These are phyloP conservation scores for Laetiporus sulphureus DNA, from an alignment of 1,284 basidiomycete genomes.

Conservation along the genomic window DNA sequence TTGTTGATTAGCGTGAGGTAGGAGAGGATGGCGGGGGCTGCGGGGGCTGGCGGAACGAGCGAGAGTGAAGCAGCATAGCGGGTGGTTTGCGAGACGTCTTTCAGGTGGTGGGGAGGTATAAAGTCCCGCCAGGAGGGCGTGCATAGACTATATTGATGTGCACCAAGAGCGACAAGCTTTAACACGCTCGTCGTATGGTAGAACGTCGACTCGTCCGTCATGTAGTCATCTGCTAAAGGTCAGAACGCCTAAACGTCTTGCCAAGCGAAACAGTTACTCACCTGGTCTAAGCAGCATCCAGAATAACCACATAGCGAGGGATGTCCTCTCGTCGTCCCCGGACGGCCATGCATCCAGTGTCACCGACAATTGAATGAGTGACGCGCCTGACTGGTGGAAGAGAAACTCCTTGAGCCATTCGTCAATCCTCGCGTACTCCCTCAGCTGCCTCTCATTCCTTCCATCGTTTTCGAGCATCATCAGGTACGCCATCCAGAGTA, in stretches of 20 bases:
- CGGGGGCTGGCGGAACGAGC: constrained; percentile 49
- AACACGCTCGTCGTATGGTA: constrained; percentile 42
- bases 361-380: constrained; percentile 24
- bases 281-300: constrained; percentile 53
- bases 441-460: constrained; percentile 39
- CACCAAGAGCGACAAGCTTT: constrained; percentile 58
- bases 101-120: constrained; percentile 27
- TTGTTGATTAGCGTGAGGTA: constrained; percentile 53
- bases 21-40: constrained; percentile 62
- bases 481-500: constrained; percentile 44
- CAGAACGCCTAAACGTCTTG: neutral
- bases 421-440: constrained; percentile 30
- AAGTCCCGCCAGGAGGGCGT: constrained; percentile 54
- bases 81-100: constrained; percentile 17
- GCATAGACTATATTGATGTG: constrained; percentile 62
- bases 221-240: constrained; percentile 39
- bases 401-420: constrained; percentile 33
- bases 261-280: no score
- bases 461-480: constrained; percentile 56
- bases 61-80: constrained; percentile 38
- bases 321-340: constrained; percentile 24
- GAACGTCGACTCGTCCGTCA: constrained; percentile 32
- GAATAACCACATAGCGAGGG: constrained; percentile 35
- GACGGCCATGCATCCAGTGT: constrained; percentile 27
- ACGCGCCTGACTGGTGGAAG: constrained; percentile 29